Percentiles rank a stretch among this genome's conserved stretches.
These are phyloP conservation scores for Penicillium hesseltinei DNA, from an alignment of 2,329 filamentous ascomycete species.

Conservation along the genomic window DNA sequence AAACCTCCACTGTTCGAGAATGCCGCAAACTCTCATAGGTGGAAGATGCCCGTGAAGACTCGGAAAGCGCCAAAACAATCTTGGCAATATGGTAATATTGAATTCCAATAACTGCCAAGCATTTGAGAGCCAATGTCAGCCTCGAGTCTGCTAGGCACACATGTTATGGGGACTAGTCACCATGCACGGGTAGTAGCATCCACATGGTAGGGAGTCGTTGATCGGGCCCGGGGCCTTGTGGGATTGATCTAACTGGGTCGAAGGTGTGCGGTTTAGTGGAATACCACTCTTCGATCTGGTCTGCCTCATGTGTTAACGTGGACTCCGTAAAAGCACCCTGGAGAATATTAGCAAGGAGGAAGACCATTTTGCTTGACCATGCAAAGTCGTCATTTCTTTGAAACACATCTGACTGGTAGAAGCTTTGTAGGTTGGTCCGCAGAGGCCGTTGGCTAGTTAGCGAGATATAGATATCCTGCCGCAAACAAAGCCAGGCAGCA, in stretches of 20 bases:
- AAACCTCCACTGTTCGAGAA: constrained; percentile 25
- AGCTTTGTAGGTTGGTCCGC: constrained; percentile 37
- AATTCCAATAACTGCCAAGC: constrained; percentile 30
- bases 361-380: constrained; percentile 38
- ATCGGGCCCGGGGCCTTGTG: constrained; percentile 18
- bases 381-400: constrained; percentile 35
- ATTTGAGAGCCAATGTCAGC: not conserved
- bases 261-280: constrained; percentile 24
- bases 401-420: constrained; percentile 34
- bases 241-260: constrained; percentile 27
- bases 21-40: constrained; percentile 22
- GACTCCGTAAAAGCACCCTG: constrained; percentile 1
- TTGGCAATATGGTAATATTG: constrained; percentile 39
- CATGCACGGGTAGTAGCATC: constrained; percentile 35
- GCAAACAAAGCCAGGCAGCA: constrained; percentile 40
- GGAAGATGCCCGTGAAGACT: constrained; percentile 8
- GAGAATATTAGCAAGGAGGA: constrained; percentile 36
- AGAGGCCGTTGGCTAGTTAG: constrained; percentile 35
- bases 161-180: constrained; percentile 6
- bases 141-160: not conserved
- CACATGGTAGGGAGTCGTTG: constrained; percentile 31
- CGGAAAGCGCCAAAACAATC: constrained; percentile 27
- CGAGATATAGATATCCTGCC: constrained; percentile 42
- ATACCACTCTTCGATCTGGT: constrained; percentile 23
- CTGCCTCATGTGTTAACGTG: no score